phyloP scores from a whole-genome alignment of 75 land plant genomes.

The Cryptomeria japonica region DNA sequence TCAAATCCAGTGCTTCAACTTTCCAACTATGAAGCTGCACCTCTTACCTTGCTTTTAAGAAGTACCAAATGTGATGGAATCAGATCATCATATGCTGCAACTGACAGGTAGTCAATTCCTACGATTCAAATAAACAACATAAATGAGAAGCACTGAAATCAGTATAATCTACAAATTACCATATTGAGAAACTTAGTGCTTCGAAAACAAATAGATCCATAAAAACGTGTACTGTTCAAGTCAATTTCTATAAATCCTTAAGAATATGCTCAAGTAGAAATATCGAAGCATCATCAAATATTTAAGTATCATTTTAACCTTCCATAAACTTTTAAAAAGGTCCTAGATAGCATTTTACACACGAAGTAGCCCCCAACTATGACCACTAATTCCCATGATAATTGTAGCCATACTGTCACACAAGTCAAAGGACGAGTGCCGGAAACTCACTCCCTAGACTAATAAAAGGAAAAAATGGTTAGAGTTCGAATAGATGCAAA shows the following conservation, averaged over 20 bases:
- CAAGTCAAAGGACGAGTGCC: background rate
- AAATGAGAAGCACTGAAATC: background rate
- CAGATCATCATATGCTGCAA: conserved; percentile 73
- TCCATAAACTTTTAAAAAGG: background rate
- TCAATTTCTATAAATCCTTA: background rate
- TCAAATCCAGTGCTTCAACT: background rate
- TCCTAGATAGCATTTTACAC: background rate
- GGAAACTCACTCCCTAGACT: background rate
- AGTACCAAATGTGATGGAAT: conserved; percentile 66
- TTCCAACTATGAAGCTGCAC: background rate
- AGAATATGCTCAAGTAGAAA: background rate
- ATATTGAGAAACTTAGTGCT: background rate
- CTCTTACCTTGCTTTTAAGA: conserved; percentile 49
- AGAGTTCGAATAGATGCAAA: too few relatives aligned
- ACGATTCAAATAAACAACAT: conserved; percentile 17
- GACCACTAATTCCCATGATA: background rate
- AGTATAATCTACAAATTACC: background rate
- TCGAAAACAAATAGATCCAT: background rate
- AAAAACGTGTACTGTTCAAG: background rate
- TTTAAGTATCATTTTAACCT: background rate
- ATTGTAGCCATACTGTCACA: background rate
- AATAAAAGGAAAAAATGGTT: too few relatives aligned
- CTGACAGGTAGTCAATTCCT: conserved; percentile 97
- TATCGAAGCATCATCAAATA: background rate
- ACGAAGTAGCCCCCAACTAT: background rate